phyloP scores from a whole-genome alignment of 2,329 filamentous ascomycete species.

The Sphaerulina vaccinii region DNA sequence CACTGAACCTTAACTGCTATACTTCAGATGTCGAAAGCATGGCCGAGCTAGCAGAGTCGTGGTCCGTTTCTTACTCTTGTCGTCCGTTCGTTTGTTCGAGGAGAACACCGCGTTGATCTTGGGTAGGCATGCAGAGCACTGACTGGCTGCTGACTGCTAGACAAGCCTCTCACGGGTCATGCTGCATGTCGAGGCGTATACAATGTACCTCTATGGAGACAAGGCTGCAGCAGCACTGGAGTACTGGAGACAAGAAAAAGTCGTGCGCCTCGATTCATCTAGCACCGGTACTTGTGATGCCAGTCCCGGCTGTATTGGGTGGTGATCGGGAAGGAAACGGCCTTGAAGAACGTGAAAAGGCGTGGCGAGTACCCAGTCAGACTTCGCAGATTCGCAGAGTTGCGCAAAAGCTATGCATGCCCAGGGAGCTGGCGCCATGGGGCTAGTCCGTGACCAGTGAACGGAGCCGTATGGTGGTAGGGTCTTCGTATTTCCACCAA shows the following conservation, averaged over 20 bases:
- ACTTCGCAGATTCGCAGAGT: background rate
- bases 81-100: background rate
- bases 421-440: background rate
- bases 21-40: background rate
- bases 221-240: too few relatives aligned
- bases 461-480: background rate
- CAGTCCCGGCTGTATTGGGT: too few relatives aligned
- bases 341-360: background rate
- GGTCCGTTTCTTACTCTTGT: background rate
- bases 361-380: background rate
- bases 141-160: constrained; percentile 10
- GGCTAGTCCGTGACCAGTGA: background rate
- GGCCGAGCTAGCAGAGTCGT: background rate
- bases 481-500: too few relatives aligned
- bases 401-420: background rate
- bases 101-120: constrained; percentile 2
- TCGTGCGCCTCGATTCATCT: too few relatives aligned
- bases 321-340: background rate
- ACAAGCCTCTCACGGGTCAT: constrained; percentile 1
- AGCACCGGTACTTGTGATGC: too few relatives aligned
- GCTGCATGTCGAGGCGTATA: too few relatives aligned
- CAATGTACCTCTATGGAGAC: too few relatives aligned
- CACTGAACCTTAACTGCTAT: constrained; percentile 8
- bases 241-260: too few relatives aligned
- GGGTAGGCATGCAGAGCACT: constrained; percentile 8